A percentile compares a stretch with the other conserved stretches of the same genome.
Evolutionary conservation across 106 monocot species (phyloP).

Genomic region (Dactylorhiza incarnata): DNA sequence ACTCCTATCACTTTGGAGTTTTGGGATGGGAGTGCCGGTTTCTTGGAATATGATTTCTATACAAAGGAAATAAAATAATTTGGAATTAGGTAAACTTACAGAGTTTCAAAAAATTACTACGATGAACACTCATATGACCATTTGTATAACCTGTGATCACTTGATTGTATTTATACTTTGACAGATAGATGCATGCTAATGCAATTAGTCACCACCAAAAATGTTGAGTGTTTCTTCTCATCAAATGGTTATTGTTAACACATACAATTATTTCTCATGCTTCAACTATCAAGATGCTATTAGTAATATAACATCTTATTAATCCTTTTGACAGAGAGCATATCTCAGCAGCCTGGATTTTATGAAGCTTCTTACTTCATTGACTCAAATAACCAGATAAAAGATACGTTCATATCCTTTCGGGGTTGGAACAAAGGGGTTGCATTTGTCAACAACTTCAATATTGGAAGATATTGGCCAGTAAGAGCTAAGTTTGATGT

Average conservation of each 20-base stretch:
- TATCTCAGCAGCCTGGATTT: constrained; percentile 43
- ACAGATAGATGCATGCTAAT: no score
- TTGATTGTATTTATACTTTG: no score
- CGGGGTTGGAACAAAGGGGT: constrained; percentile 89
- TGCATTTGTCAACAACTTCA: constrained; percentile 94
- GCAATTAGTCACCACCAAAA: no score
- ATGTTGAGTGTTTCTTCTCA: no score
- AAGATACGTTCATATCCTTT: constrained; percentile 87
- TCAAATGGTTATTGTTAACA: not conserved
- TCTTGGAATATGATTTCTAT: no score
- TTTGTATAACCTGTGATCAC: no score
- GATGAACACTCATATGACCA: no score
- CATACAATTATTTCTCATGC: not conserved
- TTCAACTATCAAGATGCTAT: not conserved
- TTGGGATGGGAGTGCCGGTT: no score
- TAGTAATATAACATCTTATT: not conserved
- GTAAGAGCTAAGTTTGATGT: constrained; percentile 25
- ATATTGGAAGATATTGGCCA: constrained; percentile 96
- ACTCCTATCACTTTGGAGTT: no score
- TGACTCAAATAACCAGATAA: constrained; percentile 28
- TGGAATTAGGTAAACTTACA: no score
- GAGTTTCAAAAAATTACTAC: no score
- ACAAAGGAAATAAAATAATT: no score
- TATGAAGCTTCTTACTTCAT: constrained; percentile 66
- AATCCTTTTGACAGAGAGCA: not conserved